These are phyloP conservation scores for Panicum virgatum DNA, from an alignment of 202 grass and related monocot species.

Conservation along the genomic window DNA sequence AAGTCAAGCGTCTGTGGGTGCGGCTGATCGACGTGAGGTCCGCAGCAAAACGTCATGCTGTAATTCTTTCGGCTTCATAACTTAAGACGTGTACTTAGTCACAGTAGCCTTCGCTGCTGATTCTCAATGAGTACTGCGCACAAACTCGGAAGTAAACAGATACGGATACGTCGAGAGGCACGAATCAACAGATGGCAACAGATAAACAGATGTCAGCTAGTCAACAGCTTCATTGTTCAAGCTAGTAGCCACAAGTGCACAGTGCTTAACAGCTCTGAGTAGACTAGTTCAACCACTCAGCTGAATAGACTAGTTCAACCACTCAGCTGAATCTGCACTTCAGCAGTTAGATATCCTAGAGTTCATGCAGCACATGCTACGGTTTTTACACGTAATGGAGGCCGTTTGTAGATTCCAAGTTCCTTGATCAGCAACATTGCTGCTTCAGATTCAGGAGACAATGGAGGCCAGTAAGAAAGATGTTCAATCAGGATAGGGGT, in stretches of 20 bases:
- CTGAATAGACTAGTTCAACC: constrained; percentile 20
- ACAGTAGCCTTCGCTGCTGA: background rate
- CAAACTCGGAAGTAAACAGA: background rate
- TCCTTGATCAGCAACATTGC: constrained; percentile 15
- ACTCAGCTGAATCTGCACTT: constrained; percentile 29
- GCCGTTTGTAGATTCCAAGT: background rate
- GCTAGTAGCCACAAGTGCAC: background rate
- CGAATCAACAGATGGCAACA: background rate
- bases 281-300: constrained; percentile 27
- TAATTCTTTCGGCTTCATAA: background rate
- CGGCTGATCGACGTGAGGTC: background rate
- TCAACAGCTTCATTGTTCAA: constrained; percentile 13
- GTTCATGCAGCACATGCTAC: background rate
- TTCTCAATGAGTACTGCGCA: background rate
- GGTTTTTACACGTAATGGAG: constrained; percentile 17
- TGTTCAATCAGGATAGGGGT: background rate
- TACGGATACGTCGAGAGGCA: background rate
- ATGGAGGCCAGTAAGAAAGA: background rate
- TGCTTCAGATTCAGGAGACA: constrained; percentile 11
- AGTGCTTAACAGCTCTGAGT: constrained; percentile 11
- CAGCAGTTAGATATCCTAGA: constrained; percentile 19
- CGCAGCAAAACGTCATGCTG: background rate
- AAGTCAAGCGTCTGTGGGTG: background rate
- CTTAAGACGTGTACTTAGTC: background rate
- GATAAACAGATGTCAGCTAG: background rate